Conservation (phyloP, 1,284 basidiomycete species). For the Cystobasidiaceae sp. region DNA sequence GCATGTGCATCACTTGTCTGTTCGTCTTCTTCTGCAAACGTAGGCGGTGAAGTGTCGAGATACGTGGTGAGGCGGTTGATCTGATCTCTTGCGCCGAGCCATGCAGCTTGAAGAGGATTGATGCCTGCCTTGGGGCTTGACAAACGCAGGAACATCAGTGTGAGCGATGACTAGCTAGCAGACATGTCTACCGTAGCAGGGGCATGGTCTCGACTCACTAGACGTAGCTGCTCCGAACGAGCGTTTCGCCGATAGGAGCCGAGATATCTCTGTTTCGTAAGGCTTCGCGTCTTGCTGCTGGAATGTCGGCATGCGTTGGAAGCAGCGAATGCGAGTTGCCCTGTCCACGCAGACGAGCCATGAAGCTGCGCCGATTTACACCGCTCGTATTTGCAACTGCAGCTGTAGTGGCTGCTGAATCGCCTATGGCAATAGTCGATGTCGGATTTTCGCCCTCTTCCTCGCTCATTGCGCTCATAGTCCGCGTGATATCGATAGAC, state of each 20-base stretch:
- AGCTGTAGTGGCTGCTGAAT: not conserved
- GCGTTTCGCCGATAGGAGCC: conserved; percentile 22
- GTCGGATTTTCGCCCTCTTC: not conserved
- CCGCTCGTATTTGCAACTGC: not conserved
- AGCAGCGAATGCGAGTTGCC: not conserved
- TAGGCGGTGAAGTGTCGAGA: conserved; percentile 20
- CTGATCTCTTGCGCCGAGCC: conserved; percentile 15
- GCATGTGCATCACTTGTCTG: not conserved
- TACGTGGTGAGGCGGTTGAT: conserved; percentile 18
- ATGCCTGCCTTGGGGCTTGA: conserved; percentile 15
- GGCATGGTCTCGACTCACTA: not conserved
- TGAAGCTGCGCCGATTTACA: not conserved
- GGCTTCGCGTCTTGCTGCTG: conserved; percentile 11
- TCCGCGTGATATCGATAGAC: conserved; percentile 16
- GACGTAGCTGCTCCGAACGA: conserved; percentile 22
- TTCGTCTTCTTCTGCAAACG: conserved; percentile 19
- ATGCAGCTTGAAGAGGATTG: conserved; percentile 24
- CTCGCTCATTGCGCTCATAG: not conserved
- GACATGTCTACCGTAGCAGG: not conserved
- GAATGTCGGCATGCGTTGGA: not conserved
- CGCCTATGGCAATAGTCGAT: not conserved
- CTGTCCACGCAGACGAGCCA: not conserved
- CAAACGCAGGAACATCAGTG: not conserved
- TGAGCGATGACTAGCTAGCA: not conserved
- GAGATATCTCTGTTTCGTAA: conserved; percentile 23